Base-by-base conservation (phyloP, 257 asterid genomes). In the Fraxinus anomala region DNA sequence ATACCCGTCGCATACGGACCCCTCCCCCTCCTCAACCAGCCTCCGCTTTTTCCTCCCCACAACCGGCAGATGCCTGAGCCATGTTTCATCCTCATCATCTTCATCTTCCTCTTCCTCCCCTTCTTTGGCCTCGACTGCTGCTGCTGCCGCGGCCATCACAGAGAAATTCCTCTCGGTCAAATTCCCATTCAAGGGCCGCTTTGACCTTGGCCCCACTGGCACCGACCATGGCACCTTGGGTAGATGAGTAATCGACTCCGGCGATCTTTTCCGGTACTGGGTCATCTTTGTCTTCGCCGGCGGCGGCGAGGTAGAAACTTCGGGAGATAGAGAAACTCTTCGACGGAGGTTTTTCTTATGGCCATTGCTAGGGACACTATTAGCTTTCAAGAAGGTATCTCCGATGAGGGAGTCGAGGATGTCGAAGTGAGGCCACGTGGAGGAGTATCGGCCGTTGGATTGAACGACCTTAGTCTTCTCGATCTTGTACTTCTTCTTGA, bases 161-260 rank as follows among this genome's bases (percentile, higher is more conserved):
- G 94, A 88, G 87, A 87, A 89, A 78, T 91, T 94, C 73, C 94
- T 82, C 85, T 86, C 89, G 6, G 91, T 84, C 21, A 84, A 81
- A 39, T 83, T 83, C 8, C 86, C 73, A 1, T 89, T 81, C 5
- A 83, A 86, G 10, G 94, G 86, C 61, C 98, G 86, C 87, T 89
- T 90, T 31, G 98, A 88, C 84, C 98, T 82, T 17, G 88, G 94
- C 1, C 89, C 97, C 80, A 95, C 97, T 73, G 99, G 99, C 14
- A 93, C 89, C 66, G 94, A 83, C 71, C 89, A 88, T 0, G 91
- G 81, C 6, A 79, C 78, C 12, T 54, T 34, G 30, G 83, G 84
- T 9, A 84, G 90, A 8, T 85, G 83, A 12, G 49, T 31, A 54
- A 37, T 10, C 44, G 21, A 61, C 68, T 31, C 79, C 79, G 87